phyloP scores from a whole-genome alignment of 805 yeast genomes.

The Danielia oregonensis region DNA sequence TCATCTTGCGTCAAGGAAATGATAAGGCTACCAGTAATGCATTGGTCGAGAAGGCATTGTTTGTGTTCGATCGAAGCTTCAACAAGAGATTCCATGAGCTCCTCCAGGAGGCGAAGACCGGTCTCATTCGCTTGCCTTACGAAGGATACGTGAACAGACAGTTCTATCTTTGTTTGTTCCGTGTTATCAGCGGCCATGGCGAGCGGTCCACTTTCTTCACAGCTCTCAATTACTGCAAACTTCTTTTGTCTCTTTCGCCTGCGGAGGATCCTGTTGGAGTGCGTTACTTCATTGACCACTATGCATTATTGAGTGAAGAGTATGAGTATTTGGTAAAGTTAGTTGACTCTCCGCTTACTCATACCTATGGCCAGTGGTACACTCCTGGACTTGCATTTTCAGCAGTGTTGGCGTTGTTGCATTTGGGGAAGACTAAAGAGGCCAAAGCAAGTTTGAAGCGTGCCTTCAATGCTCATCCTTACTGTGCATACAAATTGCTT shows the following conservation, averaged over 20 bases:
- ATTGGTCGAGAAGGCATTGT: slow-evolving; percentile 69
- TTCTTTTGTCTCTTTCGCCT: slow-evolving; percentile 66
- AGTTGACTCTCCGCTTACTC: slow-evolving; percentile 51
- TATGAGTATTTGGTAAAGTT: slow-evolving; percentile 58
- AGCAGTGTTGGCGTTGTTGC: slow-evolving; percentile 56
- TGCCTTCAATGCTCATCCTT: slow-evolving; percentile 59
- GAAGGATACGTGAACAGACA: slow-evolving; percentile 73
- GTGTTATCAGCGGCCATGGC: slow-evolving; percentile 65
- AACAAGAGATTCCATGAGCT: slow-evolving; percentile 51
- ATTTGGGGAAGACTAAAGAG: slow-evolving; percentile 32
- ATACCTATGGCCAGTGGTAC: slow-evolving; percentile 60
- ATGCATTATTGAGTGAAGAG: slow-evolving; percentile 64
- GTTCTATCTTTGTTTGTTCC: slow-evolving; percentile 68
- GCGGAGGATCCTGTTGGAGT: slow-evolving; percentile 83
- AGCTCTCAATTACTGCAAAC: slow-evolving; percentile 71
- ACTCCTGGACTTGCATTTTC: slow-evolving; percentile 74
- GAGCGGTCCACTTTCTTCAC: slow-evolving; percentile 76
- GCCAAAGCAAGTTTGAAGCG: slow-evolving; percentile 47
- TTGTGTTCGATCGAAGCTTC: slow-evolving; percentile 74
- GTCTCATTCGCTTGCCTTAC: slow-evolving; percentile 68
- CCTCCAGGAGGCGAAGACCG: slow-evolving; percentile 45
- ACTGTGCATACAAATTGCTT: slow-evolving; percentile 48
- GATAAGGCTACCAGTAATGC: slow-evolving; percentile 66
- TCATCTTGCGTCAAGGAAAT: slow-evolving; percentile 73
- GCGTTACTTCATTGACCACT: slow-evolving; percentile 76